Evolutionary conservation across 75 land plant species (phyloP).

Genomic region (Ceratopteris richardii): DNA sequence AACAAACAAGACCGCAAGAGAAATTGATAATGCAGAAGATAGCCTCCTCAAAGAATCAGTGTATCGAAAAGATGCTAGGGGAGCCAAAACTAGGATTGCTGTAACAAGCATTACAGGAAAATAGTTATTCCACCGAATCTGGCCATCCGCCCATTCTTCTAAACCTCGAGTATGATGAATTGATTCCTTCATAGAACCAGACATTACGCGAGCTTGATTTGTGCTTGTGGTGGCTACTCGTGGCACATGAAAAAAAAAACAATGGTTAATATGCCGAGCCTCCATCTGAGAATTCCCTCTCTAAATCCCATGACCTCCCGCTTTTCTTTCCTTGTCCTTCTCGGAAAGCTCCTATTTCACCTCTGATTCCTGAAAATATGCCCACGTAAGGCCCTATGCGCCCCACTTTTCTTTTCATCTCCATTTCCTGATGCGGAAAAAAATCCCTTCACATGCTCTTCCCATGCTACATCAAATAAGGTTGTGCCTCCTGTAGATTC

Average conservation of each 20-base stretch:
- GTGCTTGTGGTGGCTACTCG: too few relatives aligned
- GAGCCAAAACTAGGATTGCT: too few relatives aligned
- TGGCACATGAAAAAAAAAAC: background rate
- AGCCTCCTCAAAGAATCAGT: conserved; percentile 56
- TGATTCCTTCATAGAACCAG: conserved; percentile 21
- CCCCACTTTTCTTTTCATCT: too few relatives aligned
- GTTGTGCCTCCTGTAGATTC: conserved; percentile 35
- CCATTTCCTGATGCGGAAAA: too few relatives aligned
- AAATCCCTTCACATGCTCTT: too few relatives aligned
- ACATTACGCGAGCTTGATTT: conserved; percentile 40
- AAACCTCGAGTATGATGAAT: conserved; percentile 30
- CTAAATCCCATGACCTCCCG: too few relatives aligned
- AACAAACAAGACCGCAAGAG: conserved; percentile 79
- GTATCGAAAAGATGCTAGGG: conserved; percentile 50
- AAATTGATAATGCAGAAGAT: conserved; percentile 84
- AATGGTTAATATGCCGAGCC: too few relatives aligned
- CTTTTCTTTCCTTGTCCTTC: too few relatives aligned
- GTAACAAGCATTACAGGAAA: conserved; percentile 33
- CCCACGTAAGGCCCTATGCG: too few relatives aligned
- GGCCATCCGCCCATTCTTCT: conserved; percentile 46
- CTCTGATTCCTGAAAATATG: too few relatives aligned
- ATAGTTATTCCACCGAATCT: conserved; percentile 63
- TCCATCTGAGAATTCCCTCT: too few relatives aligned
- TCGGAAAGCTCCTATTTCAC: too few relatives aligned
- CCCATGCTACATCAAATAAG: conserved; percentile 37